Conservation (phyloP, 805 yeast genomes). For the Saccharomycopsis olivae region DNA sequence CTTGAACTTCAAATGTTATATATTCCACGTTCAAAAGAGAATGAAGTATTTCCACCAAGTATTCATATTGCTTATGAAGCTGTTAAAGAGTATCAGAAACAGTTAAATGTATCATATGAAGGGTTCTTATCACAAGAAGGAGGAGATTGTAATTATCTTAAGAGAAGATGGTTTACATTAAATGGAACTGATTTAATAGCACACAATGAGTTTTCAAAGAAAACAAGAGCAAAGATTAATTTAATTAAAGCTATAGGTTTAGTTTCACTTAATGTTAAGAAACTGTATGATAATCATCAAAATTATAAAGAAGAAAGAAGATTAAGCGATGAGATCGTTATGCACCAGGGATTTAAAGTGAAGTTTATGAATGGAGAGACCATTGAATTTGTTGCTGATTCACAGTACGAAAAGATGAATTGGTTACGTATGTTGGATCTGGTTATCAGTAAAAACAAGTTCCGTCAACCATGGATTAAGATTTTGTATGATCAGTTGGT, state of each 20-base stretch:
- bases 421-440: conserved; percentile 59
- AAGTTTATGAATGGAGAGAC: conserved; percentile 71
- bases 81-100: conserved; percentile 28
- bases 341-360: conserved; percentile 68
- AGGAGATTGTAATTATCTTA: conserved; percentile 72
- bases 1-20: conserved; percentile 59
- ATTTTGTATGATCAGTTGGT: conserved; percentile 25
- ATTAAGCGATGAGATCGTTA: conserved; percentile 59
- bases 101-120: conserved; percentile 31
- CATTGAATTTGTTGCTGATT: conserved; percentile 80
- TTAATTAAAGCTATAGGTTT: conserved; percentile 48
- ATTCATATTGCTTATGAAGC: conserved; percentile 42
- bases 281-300: conserved; percentile 25
- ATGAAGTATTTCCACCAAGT: conserved; percentile 62
- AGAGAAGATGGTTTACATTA: conserved; percentile 66
- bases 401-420: conserved; percentile 41
- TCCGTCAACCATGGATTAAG: conserved; percentile 56
- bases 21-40: conserved; percentile 48
- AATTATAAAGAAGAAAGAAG: conserved; percentile 33
- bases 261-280: conserved; percentile 19
- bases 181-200: conserved; percentile 65
- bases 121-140: conserved; percentile 85
- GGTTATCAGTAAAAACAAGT: conserved; percentile 43
- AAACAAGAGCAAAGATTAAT: conserved; percentile 68
- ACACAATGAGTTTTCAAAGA: conserved; percentile 56